Evolutionary conservation across 768 basidiomycete genomes (phyloP).

Genomic region (Termitomyces sp.): DNA sequence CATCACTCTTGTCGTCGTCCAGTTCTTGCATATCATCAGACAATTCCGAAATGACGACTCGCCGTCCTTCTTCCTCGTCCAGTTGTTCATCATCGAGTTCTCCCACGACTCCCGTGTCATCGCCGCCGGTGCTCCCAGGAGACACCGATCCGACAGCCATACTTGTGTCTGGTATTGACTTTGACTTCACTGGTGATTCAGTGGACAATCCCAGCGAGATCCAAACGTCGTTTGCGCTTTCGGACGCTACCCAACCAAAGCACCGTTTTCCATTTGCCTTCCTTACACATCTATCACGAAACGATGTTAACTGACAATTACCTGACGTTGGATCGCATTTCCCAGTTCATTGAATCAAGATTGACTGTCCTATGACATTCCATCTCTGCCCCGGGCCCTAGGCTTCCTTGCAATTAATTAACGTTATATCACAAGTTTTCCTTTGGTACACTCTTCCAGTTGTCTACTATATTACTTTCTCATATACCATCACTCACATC

Average conservation of each 20-base stretch:
- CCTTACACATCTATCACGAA: not conserved
- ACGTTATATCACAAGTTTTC: too few relatives aligned
- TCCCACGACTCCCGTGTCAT: constrained; percentile 10
- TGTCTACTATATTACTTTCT: not conserved
- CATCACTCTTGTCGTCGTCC: constrained; percentile 1
- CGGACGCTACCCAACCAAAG: not conserved
- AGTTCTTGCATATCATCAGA: constrained; percentile 9
- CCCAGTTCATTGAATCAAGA: too few relatives aligned
- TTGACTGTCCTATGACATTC: too few relatives aligned
- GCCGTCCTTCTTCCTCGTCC: constrained; percentile 14
- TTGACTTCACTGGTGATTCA: not conserved
- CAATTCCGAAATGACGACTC: constrained; percentile 4
- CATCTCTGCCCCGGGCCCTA: too few relatives aligned
- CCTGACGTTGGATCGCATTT: too few relatives aligned
- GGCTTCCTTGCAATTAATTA: not conserved
- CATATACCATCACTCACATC: not conserved
- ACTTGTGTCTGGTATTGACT: constrained; percentile 9
- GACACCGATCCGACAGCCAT: not conserved
- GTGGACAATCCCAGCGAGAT: not conserved
- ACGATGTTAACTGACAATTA: too few relatives aligned
- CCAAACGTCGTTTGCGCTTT: not conserved
- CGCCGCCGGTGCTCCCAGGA: constrained; percentile 1
- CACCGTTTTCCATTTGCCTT: not conserved
- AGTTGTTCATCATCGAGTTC: constrained; percentile 13
- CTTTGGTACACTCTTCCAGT: too few relatives aligned